Evolutionary conservation across 1,284 basidiomycete species (phyloP).

Genomic region (Puccinia polysora): DNA sequence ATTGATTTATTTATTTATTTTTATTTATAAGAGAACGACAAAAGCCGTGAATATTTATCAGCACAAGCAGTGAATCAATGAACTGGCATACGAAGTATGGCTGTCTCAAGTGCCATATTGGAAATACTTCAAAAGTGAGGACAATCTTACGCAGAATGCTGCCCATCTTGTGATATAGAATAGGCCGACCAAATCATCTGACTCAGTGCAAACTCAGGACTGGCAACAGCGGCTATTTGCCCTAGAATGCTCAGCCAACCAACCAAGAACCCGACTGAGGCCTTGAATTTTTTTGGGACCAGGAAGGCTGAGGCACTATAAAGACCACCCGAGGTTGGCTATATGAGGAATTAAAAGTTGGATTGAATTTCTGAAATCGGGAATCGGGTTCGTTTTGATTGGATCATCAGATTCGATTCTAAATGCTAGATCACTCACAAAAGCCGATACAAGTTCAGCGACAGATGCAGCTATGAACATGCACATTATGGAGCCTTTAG

Average conservation of each 20-base stretch:
- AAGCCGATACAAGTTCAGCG: constrained; percentile 30
- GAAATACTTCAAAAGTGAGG: not conserved
- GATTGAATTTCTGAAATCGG: not conserved
- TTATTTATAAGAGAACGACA: not conserved
- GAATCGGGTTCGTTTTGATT: not conserved
- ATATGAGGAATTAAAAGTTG: constrained; percentile 51
- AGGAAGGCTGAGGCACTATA: constrained; percentile 73
- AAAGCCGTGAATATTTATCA: not conserved
- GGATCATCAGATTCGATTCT: not conserved
- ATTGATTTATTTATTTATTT: not conserved
- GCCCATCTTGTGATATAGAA: constrained; percentile 50
- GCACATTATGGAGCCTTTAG: constrained; percentile 34
- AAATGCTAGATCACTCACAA: constrained; percentile 12
- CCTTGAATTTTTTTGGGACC: constrained; percentile 65
- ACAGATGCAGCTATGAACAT: constrained; percentile 21
- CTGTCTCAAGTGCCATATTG: constrained; percentile 19
- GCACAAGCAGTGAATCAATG: not conserved
- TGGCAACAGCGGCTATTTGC: constrained; percentile 74
- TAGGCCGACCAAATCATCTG: constrained; percentile 79
- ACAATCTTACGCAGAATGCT: constrained; percentile 53
- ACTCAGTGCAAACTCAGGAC: constrained; percentile 80
- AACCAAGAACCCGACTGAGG: constrained; percentile 56
- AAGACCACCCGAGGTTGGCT: constrained; percentile 75
- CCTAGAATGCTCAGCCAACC: constrained; percentile 73
- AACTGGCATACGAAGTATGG: not conserved